Evolutionary conservation across 192 early-diverging fungal species (phyloP), one percentile per base, ranked within the genome.

Genomic region (Tieghemiomyces parasiticus): DNA sequence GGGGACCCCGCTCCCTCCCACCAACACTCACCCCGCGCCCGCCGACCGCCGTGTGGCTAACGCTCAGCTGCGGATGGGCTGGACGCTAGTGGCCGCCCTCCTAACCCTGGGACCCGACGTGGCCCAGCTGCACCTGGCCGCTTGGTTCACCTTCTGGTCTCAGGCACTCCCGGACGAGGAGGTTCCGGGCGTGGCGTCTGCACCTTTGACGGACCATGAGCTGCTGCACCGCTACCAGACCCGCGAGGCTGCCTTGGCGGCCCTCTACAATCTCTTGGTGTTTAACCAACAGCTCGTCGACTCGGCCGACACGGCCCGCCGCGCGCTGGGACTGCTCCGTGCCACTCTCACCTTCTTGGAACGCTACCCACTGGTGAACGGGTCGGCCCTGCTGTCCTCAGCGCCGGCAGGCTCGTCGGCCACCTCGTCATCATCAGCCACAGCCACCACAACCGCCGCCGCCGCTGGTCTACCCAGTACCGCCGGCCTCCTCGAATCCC

Each of bases 101-200:
- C 84, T 89, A 80, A 74, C 74, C 32, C 67, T 93, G 4, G 91
- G 91, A 0, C 84, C 88, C 6, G 80, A 89, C 45, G 84, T 93
- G 64, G 86, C 88, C 34, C 79, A 76, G 38, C 77, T 90, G 44
- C 86, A 93, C 62, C 59, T 87, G 2, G 78, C 88, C 6, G 85
- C 91, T 60, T 67, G 91, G 22, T 61, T 90, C 2, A 60, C 86
- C 0, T 73, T 90, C 9, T 93, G 91, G 91, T 89, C 86, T 61
- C 77, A 61, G 10, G 82, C 84, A 0, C 81, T 93, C 26, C 82
- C 56, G 53, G 32, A 26, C 28, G n/a, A n/a, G n/a, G n/a, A n/a
- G n/a, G n/a, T n/a, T n/a, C n/a, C n/a, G n/a, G n/a, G n/a, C n/a
- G n/a, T n/a, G n/a, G n/a, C n/a, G n/a, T n/a, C n/a, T n/a, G n/a